A percentile compares a stretch with the other conserved stretches of the same genome.
phyloP scores from a whole-genome alignment of 2,329 filamentous ascomycete genomes.

The Exophiala aquamarina region DNA sequence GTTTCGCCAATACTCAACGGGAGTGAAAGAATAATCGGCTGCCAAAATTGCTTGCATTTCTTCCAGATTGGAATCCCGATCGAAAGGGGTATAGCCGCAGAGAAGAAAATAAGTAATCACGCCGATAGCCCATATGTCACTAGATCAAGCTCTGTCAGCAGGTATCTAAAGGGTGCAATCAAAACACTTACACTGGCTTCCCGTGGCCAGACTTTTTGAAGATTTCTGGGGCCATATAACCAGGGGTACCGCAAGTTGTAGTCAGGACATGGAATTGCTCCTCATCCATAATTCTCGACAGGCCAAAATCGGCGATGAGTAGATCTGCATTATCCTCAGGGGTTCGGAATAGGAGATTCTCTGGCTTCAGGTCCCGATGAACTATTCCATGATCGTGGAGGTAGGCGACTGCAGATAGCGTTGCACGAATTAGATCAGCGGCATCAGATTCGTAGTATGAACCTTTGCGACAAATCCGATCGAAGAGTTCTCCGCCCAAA shows the following conservation, averaged over 20 bases:
- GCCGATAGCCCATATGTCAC: conserved; percentile 94
- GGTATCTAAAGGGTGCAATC: background rate
- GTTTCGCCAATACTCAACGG: conserved; percentile 92
- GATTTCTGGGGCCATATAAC: conserved; percentile 99
- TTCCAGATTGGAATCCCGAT: conserved; percentile 94
- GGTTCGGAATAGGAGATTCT: conserved; percentile 94
- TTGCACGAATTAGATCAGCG: conserved; percentile 89
- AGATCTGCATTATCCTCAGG: conserved; percentile 97
- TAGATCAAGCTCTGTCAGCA: conserved; percentile 31
- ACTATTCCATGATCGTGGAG: conserved; percentile 98
- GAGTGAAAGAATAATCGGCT: conserved; percentile 94
- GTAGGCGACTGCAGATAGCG: conserved; percentile 95
- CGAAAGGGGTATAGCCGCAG: conserved; percentile 97
- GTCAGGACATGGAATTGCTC: conserved; percentile 97
- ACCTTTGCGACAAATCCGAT: conserved; percentile 97
- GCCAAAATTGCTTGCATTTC: conserved; percentile 99
- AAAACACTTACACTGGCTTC: conserved; percentile 74
- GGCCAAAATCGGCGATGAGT: conserved; percentile 93
- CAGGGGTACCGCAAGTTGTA: conserved; percentile 94
- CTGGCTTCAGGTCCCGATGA: conserved; percentile 94
- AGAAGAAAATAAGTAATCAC: conserved; percentile 99
- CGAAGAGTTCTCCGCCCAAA: conserved; percentile 93
- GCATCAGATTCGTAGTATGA: conserved; percentile 98
- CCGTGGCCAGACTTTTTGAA: conserved; percentile 98
- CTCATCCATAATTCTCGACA: conserved; percentile 97